Base-by-base conservation (phyloP, 441 rosid species). In the Melastoma candidum region DNA sequence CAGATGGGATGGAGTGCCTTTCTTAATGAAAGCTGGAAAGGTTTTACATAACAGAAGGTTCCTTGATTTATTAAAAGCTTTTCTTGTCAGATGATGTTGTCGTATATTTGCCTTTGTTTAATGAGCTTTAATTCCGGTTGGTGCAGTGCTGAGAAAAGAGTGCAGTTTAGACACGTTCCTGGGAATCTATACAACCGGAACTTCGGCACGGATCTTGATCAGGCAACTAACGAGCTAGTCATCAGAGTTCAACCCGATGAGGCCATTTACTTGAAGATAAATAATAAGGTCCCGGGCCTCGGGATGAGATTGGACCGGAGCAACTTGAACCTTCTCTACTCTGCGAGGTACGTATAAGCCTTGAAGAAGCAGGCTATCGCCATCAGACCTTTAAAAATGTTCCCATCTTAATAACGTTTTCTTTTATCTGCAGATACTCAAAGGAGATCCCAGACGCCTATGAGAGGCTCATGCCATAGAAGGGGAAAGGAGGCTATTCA, bases 1-100 rank as follows among this genome's bases (percentile, higher is more conserved):
- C 6, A 84, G 97, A 78, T 90, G 97, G 97, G 96, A 87, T 57
- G 96, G 97, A 0, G 97, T 90, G 17, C 97, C 96, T 56, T 87
- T 90, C 71, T 82, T 90, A 11, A 81, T 87, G 96, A 90, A 84
- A 83, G 96, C 96, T 32, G 96, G 97, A 39, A 90, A 90, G 71
- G 97, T 95, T 56, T 66, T 90, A 57, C 83, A 90, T 64, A 81
- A 77, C 46, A 81, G 76, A 64, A 76, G 89, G 97, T 87, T 64
- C 1, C 26, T 6, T 47, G 26, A 58, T 59, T 26, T 58, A 52
- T 46, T 32, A 32, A 32, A 12, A 14, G 58, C 55, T 50, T 7
- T 52, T 44, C 1, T 1, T 6, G 41, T 53, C 45, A 46, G 47
- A 7, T 47, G 25, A 6, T 10, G 13, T 1, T 14, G 3, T 14